Percentiles rank a stretch among this genome's conserved stretches.
phyloP scores from a whole-genome alignment of 2,329 filamentous ascomycete species.

The Fusarium acutatum region DNA sequence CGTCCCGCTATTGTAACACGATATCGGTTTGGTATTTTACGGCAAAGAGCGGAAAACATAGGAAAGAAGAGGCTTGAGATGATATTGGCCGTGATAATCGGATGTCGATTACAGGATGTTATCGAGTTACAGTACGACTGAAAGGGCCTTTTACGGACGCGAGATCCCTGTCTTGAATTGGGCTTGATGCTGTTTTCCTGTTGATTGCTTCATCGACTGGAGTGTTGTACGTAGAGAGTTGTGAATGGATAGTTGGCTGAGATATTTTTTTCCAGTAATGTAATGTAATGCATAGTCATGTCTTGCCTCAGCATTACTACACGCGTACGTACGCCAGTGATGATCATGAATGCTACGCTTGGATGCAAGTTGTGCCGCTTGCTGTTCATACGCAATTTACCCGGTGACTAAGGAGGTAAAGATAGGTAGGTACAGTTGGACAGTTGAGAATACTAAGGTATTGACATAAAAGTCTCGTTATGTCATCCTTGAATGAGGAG shows the following conservation, averaged over 20 bases:
- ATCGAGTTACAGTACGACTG: neutral
- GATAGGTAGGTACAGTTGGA: neutral
- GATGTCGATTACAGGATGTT: neutral
- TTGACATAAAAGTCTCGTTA: neutral
- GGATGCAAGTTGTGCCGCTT: conserved; percentile 16
- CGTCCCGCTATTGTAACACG: conserved; percentile 22
- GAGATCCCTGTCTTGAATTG: conserved; percentile 16
- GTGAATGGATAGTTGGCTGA: neutral
- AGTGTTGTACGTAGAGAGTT: neutral
- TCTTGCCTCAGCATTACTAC: conserved; percentile 28
- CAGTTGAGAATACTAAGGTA: neutral
- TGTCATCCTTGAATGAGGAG: neutral
- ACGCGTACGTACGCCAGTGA: neutral
- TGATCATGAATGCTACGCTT: conserved; percentile 7
- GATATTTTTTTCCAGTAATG: neutral
- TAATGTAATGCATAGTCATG: conserved; percentile 9
- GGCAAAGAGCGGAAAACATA: conserved; percentile 37
- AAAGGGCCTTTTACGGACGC: conserved; percentile 34
- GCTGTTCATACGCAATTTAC: neutral
- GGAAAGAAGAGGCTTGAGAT: conserved; percentile 27
- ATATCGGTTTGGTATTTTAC: conserved; percentile 5
- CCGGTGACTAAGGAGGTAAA: neutral
- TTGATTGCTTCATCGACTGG: neutral
- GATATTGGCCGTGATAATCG: neutral
- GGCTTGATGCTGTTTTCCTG: neutral